A percentile compares a stretch with the other conserved stretches of the same genome.
These are phyloP conservation scores for Laetiporus sulphureus DNA, from an alignment of 1,284 basidiomycete species.

Conservation along the genomic window DNA sequence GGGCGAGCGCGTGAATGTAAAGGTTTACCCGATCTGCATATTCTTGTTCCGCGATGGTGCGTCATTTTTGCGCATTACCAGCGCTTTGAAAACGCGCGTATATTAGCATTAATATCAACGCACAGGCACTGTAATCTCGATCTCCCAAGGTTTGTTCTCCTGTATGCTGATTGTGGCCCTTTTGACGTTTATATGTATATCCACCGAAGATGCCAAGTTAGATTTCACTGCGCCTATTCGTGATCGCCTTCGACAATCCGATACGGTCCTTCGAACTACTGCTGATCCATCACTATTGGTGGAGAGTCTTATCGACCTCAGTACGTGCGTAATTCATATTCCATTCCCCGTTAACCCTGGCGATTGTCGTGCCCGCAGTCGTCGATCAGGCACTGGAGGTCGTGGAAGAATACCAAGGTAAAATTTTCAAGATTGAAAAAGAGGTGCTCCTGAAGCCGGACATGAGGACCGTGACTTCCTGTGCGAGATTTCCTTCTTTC, in stretches of 20 bases:
- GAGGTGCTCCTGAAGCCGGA: conserved; percentile 52
- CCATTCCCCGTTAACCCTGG: neutral
- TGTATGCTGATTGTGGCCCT: neutral
- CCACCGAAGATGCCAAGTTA: conserved; percentile 31
- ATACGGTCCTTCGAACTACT: conserved; percentile 52
- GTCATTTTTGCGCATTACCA: too few relatives aligned
- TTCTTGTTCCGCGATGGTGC: conserved; percentile 59
- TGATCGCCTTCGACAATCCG: conserved; percentile 44
- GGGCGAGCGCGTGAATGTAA: conserved; percentile 53
- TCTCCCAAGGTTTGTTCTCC: conserved; percentile 25
- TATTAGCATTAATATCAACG: too few relatives aligned
- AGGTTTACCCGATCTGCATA: conserved; percentile 55
- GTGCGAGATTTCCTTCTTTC: neutral
- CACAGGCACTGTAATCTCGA: conserved; percentile 9
- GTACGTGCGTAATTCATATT: conserved; percentile 27
- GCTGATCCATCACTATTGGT: conserved; percentile 58
- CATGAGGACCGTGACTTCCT: conserved; percentile 45
- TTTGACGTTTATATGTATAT: too few relatives aligned
- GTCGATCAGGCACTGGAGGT: conserved; percentile 62
- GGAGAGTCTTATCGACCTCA: conserved; percentile 54
- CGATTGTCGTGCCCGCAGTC: conserved; percentile 29
- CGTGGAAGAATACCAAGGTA: conserved; percentile 56
- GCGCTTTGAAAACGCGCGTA: too few relatives aligned
- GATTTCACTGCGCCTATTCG: conserved; percentile 50
- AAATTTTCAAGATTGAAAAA: conserved; percentile 54